These are phyloP conservation scores for Tephrocybe rancida DNA, from an alignment of 768 basidiomycete species.

Conservation along the genomic window DNA sequence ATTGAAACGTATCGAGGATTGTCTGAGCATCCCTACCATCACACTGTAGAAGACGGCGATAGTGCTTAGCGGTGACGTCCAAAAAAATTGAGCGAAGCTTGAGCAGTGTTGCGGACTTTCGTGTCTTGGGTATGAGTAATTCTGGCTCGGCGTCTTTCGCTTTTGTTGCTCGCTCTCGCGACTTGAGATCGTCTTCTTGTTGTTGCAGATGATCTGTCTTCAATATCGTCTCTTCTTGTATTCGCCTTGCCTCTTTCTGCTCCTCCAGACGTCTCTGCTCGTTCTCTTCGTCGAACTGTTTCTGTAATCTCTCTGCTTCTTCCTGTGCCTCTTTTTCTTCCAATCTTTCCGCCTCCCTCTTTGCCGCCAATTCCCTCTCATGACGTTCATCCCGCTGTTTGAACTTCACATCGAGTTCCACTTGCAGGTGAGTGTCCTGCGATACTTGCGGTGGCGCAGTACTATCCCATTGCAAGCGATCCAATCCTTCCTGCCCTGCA, in stretches of 20 bases:
- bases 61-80: background rate
- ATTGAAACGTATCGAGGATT: constrained; percentile 9
- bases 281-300: constrained; percentile 23
- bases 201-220: background rate
- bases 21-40: background rate
- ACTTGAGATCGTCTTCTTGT: background rate
- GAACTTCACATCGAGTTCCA: no score
- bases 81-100: background rate
- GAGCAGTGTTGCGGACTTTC: no score
- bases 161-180: background rate
- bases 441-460: no score
- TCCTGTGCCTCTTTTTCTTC: constrained; percentile 24
- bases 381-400: constrained; percentile 32
- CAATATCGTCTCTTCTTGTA: background rate
- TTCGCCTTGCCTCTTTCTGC: no score
- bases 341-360: constrained; percentile 29
- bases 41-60: background rate
- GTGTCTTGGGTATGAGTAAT: background rate
- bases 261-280: constrained; percentile 36
- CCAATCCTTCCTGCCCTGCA: no score
- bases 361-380: constrained; percentile 26
- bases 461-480: no score
- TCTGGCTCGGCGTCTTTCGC: background rate
- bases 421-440: no score
- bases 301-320: constrained; percentile 25